Conservation (phyloP, 2,329 filamentous ascomycete species). For the Ophiostoma perfectum region DNA sequence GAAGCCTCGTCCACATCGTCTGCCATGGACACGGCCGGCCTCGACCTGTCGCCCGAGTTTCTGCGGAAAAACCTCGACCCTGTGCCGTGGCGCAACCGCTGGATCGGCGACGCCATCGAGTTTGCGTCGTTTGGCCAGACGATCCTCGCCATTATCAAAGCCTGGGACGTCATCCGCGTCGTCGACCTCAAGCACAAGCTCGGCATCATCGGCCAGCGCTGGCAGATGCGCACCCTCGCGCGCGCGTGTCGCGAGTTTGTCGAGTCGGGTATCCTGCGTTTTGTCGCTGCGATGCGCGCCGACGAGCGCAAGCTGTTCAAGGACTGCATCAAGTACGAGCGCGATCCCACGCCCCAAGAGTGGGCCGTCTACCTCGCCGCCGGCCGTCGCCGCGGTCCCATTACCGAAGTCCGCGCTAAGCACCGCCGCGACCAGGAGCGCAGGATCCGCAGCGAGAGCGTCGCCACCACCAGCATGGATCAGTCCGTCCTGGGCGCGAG, state of each 20-base stretch:
- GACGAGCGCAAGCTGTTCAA: slow-evolving; percentile 49
- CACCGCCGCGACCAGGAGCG: slow-evolving; percentile 19
- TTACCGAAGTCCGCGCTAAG: slow-evolving; percentile 24
- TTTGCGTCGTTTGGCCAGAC: slow-evolving; percentile 53
- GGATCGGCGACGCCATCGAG: slow-evolving; percentile 55
- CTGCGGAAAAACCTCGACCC: slow-evolving; percentile 43
- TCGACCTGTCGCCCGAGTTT: slow-evolving; percentile 33
- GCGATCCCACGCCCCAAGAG: slow-evolving; percentile 52
- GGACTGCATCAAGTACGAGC: slow-evolving; percentile 55
- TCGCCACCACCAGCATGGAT: slow-evolving; percentile 21
- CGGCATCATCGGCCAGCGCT: slow-evolving; percentile 48
- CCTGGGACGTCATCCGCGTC: slow-evolving; percentile 54
- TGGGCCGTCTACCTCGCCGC: slow-evolving; percentile 53
- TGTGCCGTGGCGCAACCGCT: slow-evolving; percentile 51
- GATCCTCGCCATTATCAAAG: slow-evolving; percentile 52
- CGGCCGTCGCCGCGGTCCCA: slow-evolving; percentile 35
- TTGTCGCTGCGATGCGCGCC: slow-evolving; percentile 51
- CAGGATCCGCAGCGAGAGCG: slow-evolving; percentile 12
- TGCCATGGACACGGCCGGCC: slow-evolving; percentile 20
- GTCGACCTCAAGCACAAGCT: slow-evolving; percentile 55
- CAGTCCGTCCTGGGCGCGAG: slow-evolving; percentile 20
- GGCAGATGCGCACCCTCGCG: slow-evolving; percentile 56
- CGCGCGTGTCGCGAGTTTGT: slow-evolving; percentile 56
- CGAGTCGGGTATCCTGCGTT: slow-evolving; percentile 50
- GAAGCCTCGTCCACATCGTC: background rate